phyloP scores from a whole-genome alignment of 1,139 yeast genomes.

The Debaryomyces coudertii region DNA sequence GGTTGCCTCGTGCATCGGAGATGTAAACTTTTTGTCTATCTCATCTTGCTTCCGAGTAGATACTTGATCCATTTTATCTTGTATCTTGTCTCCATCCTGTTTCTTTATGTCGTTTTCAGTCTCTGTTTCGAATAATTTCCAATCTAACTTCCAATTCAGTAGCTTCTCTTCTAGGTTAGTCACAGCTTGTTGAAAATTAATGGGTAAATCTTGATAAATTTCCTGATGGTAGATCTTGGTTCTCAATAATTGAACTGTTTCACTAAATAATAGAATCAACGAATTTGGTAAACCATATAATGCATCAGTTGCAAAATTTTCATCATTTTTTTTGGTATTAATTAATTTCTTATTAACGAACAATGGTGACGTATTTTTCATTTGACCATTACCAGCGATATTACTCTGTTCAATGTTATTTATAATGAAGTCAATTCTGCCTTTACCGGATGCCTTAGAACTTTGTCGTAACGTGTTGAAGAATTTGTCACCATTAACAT shows the following conservation, averaged over 20 bases:
- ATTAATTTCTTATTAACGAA: constrained; percentile 49
- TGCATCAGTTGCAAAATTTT: constrained; percentile 75
- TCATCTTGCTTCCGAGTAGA: constrained; percentile 4
- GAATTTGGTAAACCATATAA: constrained; percentile 86
- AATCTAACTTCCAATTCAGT: constrained; percentile 68
- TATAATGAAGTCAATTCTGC: constrained; percentile 51
- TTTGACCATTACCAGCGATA: constrained; percentile 11
- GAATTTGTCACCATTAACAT: constrained; percentile 45
- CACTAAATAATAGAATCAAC: constrained; percentile 68
- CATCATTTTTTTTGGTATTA: constrained; percentile 50
- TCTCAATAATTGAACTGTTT: constrained; percentile 66
- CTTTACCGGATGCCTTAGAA: constrained; percentile 27
- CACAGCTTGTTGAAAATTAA: constrained; percentile 49
- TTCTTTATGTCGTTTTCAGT: constrained; percentile 15
- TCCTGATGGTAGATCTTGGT: constrained; percentile 58
- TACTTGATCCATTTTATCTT: constrained; percentile 16
- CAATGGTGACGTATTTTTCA: constrained; percentile 37
- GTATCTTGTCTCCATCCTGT: constrained; percentile 19
- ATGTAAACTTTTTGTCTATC: constrained; percentile 38
- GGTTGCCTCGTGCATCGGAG: constrained; percentile 71
- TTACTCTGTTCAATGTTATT: constrained; percentile 25
- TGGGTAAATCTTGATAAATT: constrained; percentile 35
- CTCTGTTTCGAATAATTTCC: constrained; percentile 43
- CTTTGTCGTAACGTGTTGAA: constrained; percentile 14
- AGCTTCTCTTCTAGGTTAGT: constrained; percentile 54